Evolutionary conservation across 208 protist species (phyloP).

Genomic region (Trypanosoma conorhini): DNA sequence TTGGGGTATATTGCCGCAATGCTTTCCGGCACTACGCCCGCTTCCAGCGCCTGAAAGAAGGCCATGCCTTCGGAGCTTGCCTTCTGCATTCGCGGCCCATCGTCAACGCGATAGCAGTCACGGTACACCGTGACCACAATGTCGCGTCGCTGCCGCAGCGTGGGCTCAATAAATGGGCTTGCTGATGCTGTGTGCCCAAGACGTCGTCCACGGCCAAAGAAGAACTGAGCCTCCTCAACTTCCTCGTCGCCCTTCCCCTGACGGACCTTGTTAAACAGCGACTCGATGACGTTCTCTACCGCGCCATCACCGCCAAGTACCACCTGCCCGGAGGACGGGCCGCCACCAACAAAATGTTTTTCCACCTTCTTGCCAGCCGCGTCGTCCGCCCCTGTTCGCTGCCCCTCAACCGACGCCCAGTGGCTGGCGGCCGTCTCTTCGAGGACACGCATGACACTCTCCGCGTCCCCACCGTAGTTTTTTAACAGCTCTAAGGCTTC

Average conservation of each 20-base stretch:
- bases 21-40: conserved; percentile 54
- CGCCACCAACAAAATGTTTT: conserved; percentile 61
- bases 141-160: conserved; percentile 43
- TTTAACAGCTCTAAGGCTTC: conserved; percentile 15
- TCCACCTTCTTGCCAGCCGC: conserved; percentile 13
- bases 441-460: conserved; percentile 6
- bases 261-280: conserved; percentile 33
- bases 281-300: conserved; percentile 27
- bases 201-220: conserved; percentile 70
- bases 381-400: neutral
- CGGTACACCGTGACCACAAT: conserved; percentile 62
- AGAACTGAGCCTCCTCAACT: conserved; percentile 36
- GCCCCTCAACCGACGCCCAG: too few relatives aligned
- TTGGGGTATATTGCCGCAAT: conserved; percentile 58
- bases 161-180: conserved; percentile 69
- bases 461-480: conserved; percentile 11
- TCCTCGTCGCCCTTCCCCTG: conserved; percentile 1
- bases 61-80: conserved; percentile 43
- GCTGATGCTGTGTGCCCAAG: conserved; percentile 68
- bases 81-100: conserved; percentile 33
- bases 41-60: conserved; percentile 57
- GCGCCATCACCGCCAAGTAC: conserved; percentile 38
- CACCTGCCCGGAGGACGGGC: conserved; percentile 54
- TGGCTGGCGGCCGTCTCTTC: neutral
- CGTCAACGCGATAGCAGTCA: conserved; percentile 65